Evolutionary conservation across 2,329 filamentous ascomycete genomes (phyloP), one percentile per base, ranked within the genome.

Genomic region (Lachnum nothofagi): DNA sequence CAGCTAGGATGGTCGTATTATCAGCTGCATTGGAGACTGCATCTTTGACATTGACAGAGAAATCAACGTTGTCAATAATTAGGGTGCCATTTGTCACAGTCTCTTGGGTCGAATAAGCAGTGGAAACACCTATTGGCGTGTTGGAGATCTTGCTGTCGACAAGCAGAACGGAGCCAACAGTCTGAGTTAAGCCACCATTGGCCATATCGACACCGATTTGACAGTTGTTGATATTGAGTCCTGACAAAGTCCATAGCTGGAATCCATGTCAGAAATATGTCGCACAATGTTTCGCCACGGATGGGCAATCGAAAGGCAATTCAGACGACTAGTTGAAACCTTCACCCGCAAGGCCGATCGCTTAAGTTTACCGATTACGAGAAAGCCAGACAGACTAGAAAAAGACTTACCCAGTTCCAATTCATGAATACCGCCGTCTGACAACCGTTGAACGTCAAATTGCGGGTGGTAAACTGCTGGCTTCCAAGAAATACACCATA

Each of bases 1-100:
- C 89, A 2, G 73, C 70, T 24, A 96, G 77, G 38, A 95, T 72
- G 1, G 73, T 73, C 4, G 70, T 67, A 37, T 77, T 72, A 39
- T 80, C 83, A 53, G 71, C 73, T 17, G 72, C 67, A 58, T 78
- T 77, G 55, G 75, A 67, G 46, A 97, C 79, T 25, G 88, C 88
- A 20, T 79, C 75, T 5, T 77, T 74, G 46, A 87, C 81, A 46
- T 80, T 83, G 41, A 74, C 73, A 56, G 59, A 53, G 70, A 96
- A 89, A 70, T 96, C 89, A 27, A 94, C 88, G 59, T 96, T 96
- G 70, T 95, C 88, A 9, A 97, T 68, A 57, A 95, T 78, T 39
- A 96, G 77, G 12, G 87, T 88, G 52, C 88, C 88, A 63, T 90
- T 91, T 59, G 86, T 87, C 48, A 76, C 70, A 19, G 81, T 76